These are phyloP conservation scores for Leishmania tropica DNA, from an alignment of 208 protist genomes.

Conservation along the genomic window DNA sequence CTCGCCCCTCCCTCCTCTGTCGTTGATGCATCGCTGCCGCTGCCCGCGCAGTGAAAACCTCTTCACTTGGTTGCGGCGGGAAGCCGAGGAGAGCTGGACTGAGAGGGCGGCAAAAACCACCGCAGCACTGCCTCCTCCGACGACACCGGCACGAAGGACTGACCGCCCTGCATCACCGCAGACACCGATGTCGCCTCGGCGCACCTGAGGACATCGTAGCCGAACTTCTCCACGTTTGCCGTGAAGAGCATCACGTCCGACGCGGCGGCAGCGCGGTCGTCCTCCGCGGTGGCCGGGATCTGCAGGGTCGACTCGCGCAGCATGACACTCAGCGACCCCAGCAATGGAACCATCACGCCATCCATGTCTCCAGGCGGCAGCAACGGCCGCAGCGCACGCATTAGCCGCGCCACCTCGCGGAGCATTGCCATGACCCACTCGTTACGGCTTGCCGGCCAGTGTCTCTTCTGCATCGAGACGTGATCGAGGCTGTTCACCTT, in stretches of 20 bases:
- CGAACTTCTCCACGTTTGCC: constrained; percentile 91
- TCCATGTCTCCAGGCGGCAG: constrained; percentile 63
- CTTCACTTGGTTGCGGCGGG: constrained; percentile 13
- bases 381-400: constrained; percentile 65
- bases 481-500: constrained; percentile 72
- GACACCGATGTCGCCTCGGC: constrained; percentile 45
- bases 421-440: constrained; percentile 92
- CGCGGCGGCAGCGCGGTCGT: constrained; percentile 34
- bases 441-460: constrained; percentile 63
- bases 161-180: constrained; percentile 32
- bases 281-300: constrained; percentile 36
- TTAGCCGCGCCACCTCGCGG: constrained; percentile 76
- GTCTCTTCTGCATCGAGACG: constrained; percentile 36
- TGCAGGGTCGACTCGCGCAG: constrained; percentile 59
- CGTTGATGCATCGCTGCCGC: not conserved
- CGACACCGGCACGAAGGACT: constrained; percentile 39
- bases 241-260: constrained; percentile 90
- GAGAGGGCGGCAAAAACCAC: constrained; percentile 65
- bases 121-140: constrained; percentile 64
- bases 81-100: not conserved
- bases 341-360: constrained; percentile 74
- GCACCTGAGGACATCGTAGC: constrained; percentile 84
- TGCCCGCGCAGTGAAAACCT: not conserved
- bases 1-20: not conserved
- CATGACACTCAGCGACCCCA: constrained; percentile 64